These are phyloP conservation scores for Poa annua DNA, from an alignment of 176 grass and related monocot species.

Conservation along the genomic window DNA sequence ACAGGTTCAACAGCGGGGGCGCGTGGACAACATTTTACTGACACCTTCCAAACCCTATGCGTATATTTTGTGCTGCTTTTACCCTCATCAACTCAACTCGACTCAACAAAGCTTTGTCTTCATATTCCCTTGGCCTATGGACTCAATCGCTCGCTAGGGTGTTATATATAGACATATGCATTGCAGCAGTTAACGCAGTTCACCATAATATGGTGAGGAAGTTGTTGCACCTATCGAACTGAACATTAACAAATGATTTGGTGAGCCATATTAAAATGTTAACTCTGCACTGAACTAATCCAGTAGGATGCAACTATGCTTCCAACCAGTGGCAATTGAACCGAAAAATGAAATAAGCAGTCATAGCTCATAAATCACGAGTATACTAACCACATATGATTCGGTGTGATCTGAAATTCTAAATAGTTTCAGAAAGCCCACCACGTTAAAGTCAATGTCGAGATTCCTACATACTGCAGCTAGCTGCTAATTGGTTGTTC, in stretches of 20 bases:
- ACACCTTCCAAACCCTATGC: not conserved
- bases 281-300: not conserved
- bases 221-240: not conserved
- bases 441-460: too few species aligned
- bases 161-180: not conserved
- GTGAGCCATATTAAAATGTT: not conserved
- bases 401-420: too few species aligned
- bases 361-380: too few species aligned
- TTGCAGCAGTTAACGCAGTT: not conserved
- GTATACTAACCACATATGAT: too few species aligned
- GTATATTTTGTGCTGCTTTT: not conserved
- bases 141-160: not conserved
- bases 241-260: too few species aligned
- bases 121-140: not conserved
- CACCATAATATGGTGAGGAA: too few species aligned
- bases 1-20: not conserved
- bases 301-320: not conserved
- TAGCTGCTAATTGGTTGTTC: too few species aligned
- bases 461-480: too few species aligned
- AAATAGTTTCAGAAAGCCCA: too few species aligned
- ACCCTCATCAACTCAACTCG: not conserved
- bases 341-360: too few species aligned
- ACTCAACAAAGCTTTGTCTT: not conserved
- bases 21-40: not conserved
- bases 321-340: too few species aligned